These are phyloP conservation scores for Magnolia changhungtana DNA, from an alignment of 164 flowering plant species.

Conservation along the genomic window DNA sequence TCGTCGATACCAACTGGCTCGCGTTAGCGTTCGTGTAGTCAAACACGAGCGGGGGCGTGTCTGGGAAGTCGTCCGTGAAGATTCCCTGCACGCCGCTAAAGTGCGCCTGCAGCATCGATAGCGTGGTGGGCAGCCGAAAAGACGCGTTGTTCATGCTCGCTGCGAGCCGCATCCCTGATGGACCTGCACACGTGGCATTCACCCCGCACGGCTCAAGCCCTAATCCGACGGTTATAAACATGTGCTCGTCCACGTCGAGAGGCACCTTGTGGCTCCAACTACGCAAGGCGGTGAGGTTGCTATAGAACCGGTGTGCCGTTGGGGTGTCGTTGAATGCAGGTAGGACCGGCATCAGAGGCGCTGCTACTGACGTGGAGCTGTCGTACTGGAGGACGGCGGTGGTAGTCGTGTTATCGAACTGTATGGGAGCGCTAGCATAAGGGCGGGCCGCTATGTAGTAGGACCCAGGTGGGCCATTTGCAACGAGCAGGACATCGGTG, in stretches of 20 bases:
- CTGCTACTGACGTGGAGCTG: constrained; percentile 4
- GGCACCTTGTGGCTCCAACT: constrained; percentile 33
- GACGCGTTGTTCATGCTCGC: constrained; percentile 73
- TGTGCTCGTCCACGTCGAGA: constrained; percentile 37
- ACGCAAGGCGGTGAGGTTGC: constrained; percentile 35
- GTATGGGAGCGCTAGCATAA: constrained; percentile 21
- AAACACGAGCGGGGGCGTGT: constrained; percentile 41
- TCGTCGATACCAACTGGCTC: constrained; percentile 17
- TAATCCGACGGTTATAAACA: constrained; percentile 62
- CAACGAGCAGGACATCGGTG: constrained; percentile 50
- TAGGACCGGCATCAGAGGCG: constrained; percentile 48
- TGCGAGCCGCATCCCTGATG: too few species aligned
- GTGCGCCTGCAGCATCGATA: constrained; percentile 55
- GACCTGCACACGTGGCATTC: constrained; percentile 27
- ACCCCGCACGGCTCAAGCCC: constrained; percentile 30
- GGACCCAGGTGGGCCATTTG: constrained; percentile 34
- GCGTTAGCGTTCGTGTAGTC: constrained; percentile 45
- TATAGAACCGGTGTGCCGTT: constrained; percentile 48
- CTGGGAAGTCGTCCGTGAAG: constrained; percentile 60
- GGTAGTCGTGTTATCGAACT: constrained; percentile 35
- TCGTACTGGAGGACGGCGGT: constrained; percentile 36
- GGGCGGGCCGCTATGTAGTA: constrained; percentile 69
- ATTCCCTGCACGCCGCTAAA: constrained; percentile 32
- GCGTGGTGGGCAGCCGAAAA: constrained; percentile 29
- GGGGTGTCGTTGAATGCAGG: constrained; percentile 55